Conservation (phyloP, 306 rosid genomes). For the Lathyrus tuberosus region DNA sequence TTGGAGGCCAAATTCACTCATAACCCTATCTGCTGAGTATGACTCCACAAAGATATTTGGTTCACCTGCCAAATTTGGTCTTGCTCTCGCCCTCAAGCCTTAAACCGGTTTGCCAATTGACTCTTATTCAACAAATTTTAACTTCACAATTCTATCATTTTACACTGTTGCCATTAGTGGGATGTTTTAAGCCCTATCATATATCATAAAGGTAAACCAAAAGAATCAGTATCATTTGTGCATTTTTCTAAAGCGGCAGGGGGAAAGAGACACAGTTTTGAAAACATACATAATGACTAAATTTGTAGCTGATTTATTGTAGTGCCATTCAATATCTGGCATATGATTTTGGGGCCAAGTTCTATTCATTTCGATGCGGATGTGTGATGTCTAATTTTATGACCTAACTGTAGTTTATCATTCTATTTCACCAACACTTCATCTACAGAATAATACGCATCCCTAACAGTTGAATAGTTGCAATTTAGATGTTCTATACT, state of each 20-base stretch:
- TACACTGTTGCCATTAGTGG: constrained; percentile 42
- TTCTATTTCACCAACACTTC: constrained; percentile 21
- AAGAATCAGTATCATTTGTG: constrained; percentile 43
- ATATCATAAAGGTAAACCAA: constrained; percentile 47
- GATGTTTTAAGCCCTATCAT: constrained; percentile 43
- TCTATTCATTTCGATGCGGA: constrained; percentile 19
- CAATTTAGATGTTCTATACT: background rate
- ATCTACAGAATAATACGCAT: background rate
- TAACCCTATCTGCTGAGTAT: constrained; percentile 80
- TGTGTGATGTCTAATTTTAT: constrained; percentile 14
- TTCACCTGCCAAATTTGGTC: constrained; percentile 75
- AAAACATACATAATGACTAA: constrained; percentile 39
- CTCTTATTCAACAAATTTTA: constrained; percentile 17
- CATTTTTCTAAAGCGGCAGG: constrained; percentile 43
- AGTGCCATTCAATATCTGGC: constrained; percentile 33
- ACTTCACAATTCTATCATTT: constrained; percentile 37
- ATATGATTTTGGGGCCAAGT: constrained; percentile 31
- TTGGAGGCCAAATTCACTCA: constrained; percentile 91
- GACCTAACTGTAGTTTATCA: background rate
- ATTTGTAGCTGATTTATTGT: constrained; percentile 37
- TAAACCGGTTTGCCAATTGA: constrained; percentile 44
- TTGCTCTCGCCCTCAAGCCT: constrained; percentile 84
- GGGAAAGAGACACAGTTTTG: constrained; percentile 65
- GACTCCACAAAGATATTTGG: constrained; percentile 61
- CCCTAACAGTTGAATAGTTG: background rate